phyloP scores from a whole-genome alignment of 768 basidiomycete species.

The Serendipita indica region DNA sequence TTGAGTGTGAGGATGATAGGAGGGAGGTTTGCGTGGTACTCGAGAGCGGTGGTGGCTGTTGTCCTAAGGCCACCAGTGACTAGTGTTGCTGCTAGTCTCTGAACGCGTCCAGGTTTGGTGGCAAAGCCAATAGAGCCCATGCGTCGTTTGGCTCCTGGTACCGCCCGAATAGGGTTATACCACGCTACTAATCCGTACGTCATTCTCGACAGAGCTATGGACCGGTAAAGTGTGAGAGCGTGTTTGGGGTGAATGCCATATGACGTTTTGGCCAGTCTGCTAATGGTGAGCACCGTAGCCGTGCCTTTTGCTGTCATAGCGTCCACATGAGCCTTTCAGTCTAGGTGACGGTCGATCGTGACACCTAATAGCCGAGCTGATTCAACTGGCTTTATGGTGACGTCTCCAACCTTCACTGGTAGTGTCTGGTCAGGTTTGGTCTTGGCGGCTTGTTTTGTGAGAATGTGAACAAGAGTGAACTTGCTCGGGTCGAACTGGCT shows the following conservation, averaged over 20 bases:
- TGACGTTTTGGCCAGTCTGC: neutral
- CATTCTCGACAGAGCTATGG: constrained; percentile 8
- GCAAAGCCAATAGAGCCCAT: constrained; percentile 1
- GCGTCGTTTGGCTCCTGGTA: neutral
- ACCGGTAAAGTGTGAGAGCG: neutral
- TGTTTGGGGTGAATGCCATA: neutral
- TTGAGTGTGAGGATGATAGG: constrained; percentile 6
- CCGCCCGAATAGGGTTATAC: neutral
- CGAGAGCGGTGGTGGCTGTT: constrained; percentile 10
- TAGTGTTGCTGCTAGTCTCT: constrained; percentile 2
- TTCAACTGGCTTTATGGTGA: neutral
- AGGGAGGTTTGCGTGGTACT: constrained; percentile 8
- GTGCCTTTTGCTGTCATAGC: neutral
- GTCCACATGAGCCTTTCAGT: constrained; percentile 7
- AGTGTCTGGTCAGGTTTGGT: neutral
- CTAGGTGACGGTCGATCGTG: constrained; percentile 8
- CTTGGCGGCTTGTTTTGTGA: neutral
- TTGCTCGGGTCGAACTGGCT: neutral
- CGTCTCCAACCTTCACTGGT: neutral
- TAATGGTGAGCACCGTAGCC: neutral
- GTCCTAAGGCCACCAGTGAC: constrained; percentile 10
- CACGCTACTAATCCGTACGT: neutral
- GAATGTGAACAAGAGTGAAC: neutral
- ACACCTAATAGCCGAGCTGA: constrained; percentile 4
- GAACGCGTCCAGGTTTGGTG: constrained; percentile 4